Conservation (phyloP, 805 yeast species). For the Candida ovalis region DNA sequence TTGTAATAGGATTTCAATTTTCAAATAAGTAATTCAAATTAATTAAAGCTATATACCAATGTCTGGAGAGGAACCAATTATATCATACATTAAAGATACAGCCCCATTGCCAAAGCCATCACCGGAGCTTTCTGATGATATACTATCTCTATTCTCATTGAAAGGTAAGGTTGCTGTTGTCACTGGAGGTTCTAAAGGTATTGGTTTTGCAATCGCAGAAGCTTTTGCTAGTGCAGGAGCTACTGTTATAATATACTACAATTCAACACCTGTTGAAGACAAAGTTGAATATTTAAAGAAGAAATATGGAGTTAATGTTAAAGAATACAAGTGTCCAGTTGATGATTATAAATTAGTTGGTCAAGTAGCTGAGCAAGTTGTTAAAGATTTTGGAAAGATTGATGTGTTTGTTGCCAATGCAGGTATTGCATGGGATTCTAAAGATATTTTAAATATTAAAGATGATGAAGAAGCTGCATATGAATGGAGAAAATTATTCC, state of each 20-base stretch:
- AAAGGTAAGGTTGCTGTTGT: slow-evolving; percentile 83
- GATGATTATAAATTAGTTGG: slow-evolving; percentile 48
- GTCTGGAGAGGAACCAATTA: background rate
- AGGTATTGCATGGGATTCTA: slow-evolving; percentile 78
- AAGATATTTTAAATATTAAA: slow-evolving; percentile 44
- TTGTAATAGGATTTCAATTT: too few species aligned
- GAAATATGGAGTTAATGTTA: slow-evolving; percentile 56
- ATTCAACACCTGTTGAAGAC: slow-evolving; percentile 58
- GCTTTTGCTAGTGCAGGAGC: slow-evolving; percentile 88
- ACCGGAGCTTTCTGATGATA: slow-evolving; percentile 49
- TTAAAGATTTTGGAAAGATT: slow-evolving; percentile 69
- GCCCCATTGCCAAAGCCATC: slow-evolving; percentile 47
- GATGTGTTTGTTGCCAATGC: slow-evolving; percentile 89
- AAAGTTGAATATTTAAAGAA: slow-evolving; percentile 53
- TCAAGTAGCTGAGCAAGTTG: slow-evolving; percentile 45
- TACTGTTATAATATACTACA: slow-evolving; percentile 69
- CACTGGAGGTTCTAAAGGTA: slow-evolving; percentile 83
- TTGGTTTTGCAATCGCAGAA: slow-evolving; percentile 77
- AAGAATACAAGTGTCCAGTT: slow-evolving; percentile 63
- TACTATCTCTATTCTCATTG: slow-evolving; percentile 66
- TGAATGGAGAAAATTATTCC: slow-evolving; percentile 70
- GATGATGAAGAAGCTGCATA: slow-evolving; percentile 42
- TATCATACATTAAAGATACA: slow-evolving; percentile 13
- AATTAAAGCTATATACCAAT: too few species aligned
- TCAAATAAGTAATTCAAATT: too few species aligned